Evolutionary conservation across 2,329 filamentous ascomycete species (phyloP).

Genomic region (Calonectria honghensis): DNA sequence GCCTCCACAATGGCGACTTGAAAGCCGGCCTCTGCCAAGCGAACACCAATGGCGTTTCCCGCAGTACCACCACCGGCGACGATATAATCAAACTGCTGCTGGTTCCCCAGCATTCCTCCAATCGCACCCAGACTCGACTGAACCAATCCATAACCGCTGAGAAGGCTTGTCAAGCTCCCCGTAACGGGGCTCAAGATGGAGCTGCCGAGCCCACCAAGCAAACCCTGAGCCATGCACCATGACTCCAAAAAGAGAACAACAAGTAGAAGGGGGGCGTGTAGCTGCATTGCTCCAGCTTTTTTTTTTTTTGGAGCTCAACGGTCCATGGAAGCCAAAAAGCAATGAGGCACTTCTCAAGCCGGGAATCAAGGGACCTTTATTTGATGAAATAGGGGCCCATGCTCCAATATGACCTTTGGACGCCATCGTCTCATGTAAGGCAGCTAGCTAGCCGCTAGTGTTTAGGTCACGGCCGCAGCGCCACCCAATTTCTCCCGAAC

Average conservation of each 20-base stretch:
- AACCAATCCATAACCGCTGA: constrained; percentile 3
- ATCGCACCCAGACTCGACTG: background rate
- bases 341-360: background rate
- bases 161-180: background rate
- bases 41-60: constrained; percentile 1
- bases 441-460: background rate
- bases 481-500: background rate
- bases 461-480: background rate
- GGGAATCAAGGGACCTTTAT: constrained; percentile 9
- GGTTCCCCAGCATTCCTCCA: background rate
- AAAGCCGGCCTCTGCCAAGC: constrained; percentile 7
- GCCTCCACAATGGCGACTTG: constrained; percentile 8
- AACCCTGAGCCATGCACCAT: background rate
- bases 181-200: background rate
- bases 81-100: constrained; percentile 10
- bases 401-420: background rate
- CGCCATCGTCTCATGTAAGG: constrained; percentile 9
- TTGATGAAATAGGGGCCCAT: background rate
- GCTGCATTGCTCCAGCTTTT: constrained; percentile 5
- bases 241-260: background rate
- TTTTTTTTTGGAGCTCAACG: background rate
- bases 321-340: background rate
- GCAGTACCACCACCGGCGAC: constrained; percentile 4
- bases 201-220: constrained; percentile 1
- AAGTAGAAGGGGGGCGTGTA: background rate